A percentile compares a stretch with the other conserved stretches of the same genome.
These are phyloP conservation scores for Orbilia javanica DNA, from an alignment of 2,329 filamentous ascomycete genomes.

Conservation along the genomic window DNA sequence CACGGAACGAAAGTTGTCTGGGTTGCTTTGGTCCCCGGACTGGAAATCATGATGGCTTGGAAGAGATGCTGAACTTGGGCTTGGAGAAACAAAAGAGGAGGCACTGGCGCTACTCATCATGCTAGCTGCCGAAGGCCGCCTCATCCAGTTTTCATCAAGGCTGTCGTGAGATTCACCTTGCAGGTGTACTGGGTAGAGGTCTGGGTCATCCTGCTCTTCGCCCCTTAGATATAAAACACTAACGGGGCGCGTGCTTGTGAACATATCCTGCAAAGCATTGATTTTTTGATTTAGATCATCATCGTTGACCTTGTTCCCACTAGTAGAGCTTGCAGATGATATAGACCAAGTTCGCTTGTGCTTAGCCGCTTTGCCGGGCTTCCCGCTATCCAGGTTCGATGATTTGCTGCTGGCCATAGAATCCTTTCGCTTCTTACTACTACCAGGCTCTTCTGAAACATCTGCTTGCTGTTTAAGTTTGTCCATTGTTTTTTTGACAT, in stretches of 20 bases:
- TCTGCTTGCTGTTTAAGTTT: constrained; percentile 94
- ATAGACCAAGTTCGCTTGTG: constrained; percentile 97
- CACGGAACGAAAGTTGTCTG: constrained; percentile 59
- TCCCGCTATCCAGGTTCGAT: constrained; percentile 66
- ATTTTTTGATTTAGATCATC: constrained; percentile 85
- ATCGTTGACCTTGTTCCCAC: constrained; percentile 68
- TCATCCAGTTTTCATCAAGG: constrained; percentile 67
- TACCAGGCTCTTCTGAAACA: constrained; percentile 73
- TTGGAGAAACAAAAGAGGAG: constrained; percentile 75
- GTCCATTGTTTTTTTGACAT: constrained; percentile 96
- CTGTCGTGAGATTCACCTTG: constrained; percentile 75
- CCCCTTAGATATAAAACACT: constrained; percentile 83
- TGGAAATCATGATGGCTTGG: constrained; percentile 62
- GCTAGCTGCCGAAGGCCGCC: constrained; percentile 61
- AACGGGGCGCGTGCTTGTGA: constrained; percentile 82
- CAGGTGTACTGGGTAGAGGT: constrained; percentile 80
- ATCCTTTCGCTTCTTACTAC: constrained; percentile 74
- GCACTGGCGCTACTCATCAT: constrained; percentile 71
- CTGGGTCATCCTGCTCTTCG: constrained; percentile 82
- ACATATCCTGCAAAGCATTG: constrained; percentile 85
- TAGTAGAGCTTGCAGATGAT: constrained; percentile 79
- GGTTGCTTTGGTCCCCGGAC: constrained; percentile 58
- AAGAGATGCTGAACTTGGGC: constrained; percentile 75
- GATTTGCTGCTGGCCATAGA: constrained; percentile 65
- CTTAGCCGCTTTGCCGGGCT: constrained; percentile 85